Evolutionary conservation across 257 asterid genomes (phyloP), one percentile per base, ranked within the genome.

Genomic region (Eucommia ulmoides): DNA sequence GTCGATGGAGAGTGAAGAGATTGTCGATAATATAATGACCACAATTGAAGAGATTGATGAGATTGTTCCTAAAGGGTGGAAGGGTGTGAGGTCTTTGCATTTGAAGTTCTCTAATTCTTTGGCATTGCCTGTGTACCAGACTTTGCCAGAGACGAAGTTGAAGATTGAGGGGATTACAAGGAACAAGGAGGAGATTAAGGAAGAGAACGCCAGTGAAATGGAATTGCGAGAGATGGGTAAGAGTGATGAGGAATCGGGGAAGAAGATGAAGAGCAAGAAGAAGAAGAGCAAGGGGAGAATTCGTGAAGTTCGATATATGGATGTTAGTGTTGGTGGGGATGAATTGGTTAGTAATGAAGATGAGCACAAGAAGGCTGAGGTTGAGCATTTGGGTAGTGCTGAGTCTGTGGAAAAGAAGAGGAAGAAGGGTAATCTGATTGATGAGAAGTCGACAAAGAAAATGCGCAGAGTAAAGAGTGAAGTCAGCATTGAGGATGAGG

Each of bases 1-100:
- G 56, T 71, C 78, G 0, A 82, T 85, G 96, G 82, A 76, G 23
- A 58, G 48, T 29, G 82, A 55, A 1, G 91, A 68, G 63, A 63
- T 89, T 58, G 84, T 74, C 53, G 93, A 82, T 54, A 89, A 82
- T 66, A 75, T 78, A 45, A 20, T 56, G 8, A 73, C 60, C 12
- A 93, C 73, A 1, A 53, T 85, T 41, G 58, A 65, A 1, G 81
- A 82, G 1, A 82, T 68, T 2, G 75, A 73, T 6, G 67, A 69
- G 55, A 55, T 50, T 68, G 83, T 82, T 49, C 83, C 85, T 0
- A 82, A 70, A 58, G 73, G 73, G 52, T 85, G 97, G 97, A 81
- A 65, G 62, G 97, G 91, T 55, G 68, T 85, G 49, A 85, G 97
- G 84, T 82, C 94, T 72, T 54, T 85, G 78, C 86, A 79, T 47